Conservation (phyloP, 1,139 yeast species). For the Pichia inconspicua region DNA sequence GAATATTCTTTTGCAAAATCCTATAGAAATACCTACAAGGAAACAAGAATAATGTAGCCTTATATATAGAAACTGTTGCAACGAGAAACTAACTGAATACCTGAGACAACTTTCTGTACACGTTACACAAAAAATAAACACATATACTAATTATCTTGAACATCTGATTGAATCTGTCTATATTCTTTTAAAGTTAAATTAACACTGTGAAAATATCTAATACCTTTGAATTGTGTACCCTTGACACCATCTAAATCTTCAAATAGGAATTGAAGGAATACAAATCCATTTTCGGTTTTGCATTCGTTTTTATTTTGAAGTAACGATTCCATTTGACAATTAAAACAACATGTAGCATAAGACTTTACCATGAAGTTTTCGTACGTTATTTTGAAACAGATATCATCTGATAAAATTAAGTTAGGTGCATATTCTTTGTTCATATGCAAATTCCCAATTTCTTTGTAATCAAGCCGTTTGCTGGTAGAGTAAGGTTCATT, state of each 20-base stretch:
- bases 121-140: too few species aligned
- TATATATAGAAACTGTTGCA: too few species aligned
- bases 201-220: slow-evolving; percentile 1
- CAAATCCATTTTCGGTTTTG: too few species aligned
- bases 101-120: too few species aligned
- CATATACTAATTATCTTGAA: too few species aligned
- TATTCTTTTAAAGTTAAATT: background rate
- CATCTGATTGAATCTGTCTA: background rate
- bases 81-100: too few species aligned
- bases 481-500: background rate
- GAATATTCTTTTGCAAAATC: too few species aligned
- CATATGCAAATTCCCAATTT: background rate
- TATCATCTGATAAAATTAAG: slow-evolving; percentile 1
- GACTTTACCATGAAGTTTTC: background rate
- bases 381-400: slow-evolving; percentile 4
- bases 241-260: slow-evolving; percentile 9
- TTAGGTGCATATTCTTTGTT: background rate
- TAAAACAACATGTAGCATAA: slow-evolving; percentile 7
- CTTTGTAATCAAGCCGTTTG: background rate
- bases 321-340: slow-evolving; percentile 4
- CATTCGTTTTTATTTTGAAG: background rate
- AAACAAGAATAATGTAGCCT: too few species aligned
- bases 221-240: slow-evolving; percentile 10
- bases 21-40: too few species aligned
- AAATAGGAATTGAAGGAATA: background rate